Conservation (phyloP, 2,329 filamentous ascomycete species). For the Nemania sp. region DNA sequence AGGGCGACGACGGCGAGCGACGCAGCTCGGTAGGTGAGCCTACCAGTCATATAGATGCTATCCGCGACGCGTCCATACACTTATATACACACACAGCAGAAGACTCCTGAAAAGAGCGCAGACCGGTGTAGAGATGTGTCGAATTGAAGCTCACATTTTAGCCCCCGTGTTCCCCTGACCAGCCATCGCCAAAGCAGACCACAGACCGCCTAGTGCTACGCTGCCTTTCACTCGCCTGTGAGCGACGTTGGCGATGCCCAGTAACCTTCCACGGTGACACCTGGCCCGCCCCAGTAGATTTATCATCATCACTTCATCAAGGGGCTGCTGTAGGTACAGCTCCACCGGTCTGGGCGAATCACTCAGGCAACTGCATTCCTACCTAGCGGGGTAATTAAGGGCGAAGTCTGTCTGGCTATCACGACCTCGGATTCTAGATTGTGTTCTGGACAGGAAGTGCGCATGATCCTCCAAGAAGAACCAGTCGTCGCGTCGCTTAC, state of each 20-base stretch:
- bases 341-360: slow-evolving; percentile 15
- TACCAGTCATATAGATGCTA: background rate
- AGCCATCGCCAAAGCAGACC: slow-evolving; percentile 20
- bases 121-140: slow-evolving; percentile 17
- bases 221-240: slow-evolving; percentile 27
- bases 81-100: background rate
- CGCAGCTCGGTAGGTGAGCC: background rate
- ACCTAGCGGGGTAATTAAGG: slow-evolving; percentile 15
- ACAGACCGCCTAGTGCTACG: slow-evolving; percentile 28
- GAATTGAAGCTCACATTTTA: slow-evolving; percentile 9
- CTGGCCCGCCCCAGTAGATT: slow-evolving; percentile 27
- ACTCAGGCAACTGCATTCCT: slow-evolving; percentile 12
- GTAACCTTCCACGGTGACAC: slow-evolving; percentile 24
- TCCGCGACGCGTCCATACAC: background rate
- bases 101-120: background rate
- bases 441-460: background rate
- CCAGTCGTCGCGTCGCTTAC: slow-evolving; percentile 22
- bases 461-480: slow-evolving; percentile 5
- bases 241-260: slow-evolving; percentile 32
- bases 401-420: slow-evolving; percentile 1
- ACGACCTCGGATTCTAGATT: slow-evolving; percentile 18
- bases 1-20: background rate
- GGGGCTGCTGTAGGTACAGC: slow-evolving; percentile 2
- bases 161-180: background rate
- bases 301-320: slow-evolving; percentile 39